A percentile compares a stretch with the other conserved stretches of the same genome.
Conservation (phyloP, 1,284 basidiomycete genomes). For the Athelia psychrophila region DNA sequence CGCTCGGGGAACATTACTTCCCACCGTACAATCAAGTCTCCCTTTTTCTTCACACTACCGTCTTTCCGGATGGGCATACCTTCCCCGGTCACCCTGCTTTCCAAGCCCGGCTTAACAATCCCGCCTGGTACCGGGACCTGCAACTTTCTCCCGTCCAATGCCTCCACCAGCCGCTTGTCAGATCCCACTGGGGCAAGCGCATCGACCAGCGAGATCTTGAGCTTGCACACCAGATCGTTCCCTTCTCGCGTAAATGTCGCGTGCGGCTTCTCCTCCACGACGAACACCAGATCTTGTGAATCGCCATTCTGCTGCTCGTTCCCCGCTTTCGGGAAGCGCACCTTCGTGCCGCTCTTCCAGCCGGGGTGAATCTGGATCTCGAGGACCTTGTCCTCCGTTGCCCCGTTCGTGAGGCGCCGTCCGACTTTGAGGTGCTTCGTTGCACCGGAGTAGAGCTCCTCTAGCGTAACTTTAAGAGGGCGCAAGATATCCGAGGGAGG, state of each 20-base stretch:
- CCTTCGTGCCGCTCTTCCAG: constrained; percentile 89
- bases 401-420: constrained; percentile 68
- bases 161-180: constrained; percentile 54
- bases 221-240: constrained; percentile 69
- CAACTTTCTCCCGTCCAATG: constrained; percentile 78
- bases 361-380: constrained; percentile 87
- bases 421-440: constrained; percentile 91
- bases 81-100: constrained; percentile 70
- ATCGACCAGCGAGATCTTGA: constrained; percentile 78
- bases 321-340: constrained; percentile 84
- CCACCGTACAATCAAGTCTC: constrained; percentile 83
- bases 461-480: constrained; percentile 84
- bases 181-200: constrained; percentile 62
- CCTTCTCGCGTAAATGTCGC: constrained; percentile 72
- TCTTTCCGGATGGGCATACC: constrained; percentile 92
- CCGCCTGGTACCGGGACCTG: constrained; percentile 67
- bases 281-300: constrained; percentile 84
- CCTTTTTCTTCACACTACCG: constrained; percentile 68
- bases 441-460: constrained; percentile 89
- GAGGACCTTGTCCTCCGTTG: constrained; percentile 87
- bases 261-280: constrained; percentile 91
- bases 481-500: constrained; percentile 69
- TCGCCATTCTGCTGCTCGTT: constrained; percentile 80
- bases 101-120: constrained; percentile 77
- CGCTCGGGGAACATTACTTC: constrained; percentile 82